Base-by-base conservation (phyloP, 306 rosid genomes). In the Dicorynia guianensis region DNA sequence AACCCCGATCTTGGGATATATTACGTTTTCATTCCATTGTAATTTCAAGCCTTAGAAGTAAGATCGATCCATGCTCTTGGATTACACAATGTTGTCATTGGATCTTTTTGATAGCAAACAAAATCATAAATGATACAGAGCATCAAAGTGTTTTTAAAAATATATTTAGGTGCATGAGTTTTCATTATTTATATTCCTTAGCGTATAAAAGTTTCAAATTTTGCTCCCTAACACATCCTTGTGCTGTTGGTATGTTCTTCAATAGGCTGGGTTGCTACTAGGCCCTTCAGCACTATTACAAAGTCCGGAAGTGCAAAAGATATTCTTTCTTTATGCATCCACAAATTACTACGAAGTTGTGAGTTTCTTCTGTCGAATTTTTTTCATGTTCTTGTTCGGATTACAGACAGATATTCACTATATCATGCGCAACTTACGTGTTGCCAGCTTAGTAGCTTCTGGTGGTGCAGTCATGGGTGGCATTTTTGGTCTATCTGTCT, bases 361-460 rank as follows among this genome's bases (percentile, higher is more conserved):
- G 25, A 90, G 96, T 18, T 92, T 92, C 78, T 88, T 95, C 13
- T 88, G 95, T 52, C 93, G 98, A 6, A 92, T 92, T 30, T 50
- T 88, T 18, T 90, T 95, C 89, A 89, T 89, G 87, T 95, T 95
- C 84, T 69, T 95, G 5, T 84, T 95, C 18, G 98, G 98, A 1
- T 75, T 95, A 30, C 93, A 95, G 73, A 84, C 85, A 63, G 93
- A 92, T 25, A 13, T 80, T n/a, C 66, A 88, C 3, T 88, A 83
- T 65, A 11, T 71, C 0, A 4, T 67, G 49, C 88, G 91, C 6
- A 80, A 88, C 79, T 11, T 85, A 0, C 87, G 88, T 5, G 3
- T 40, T 2, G 87, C 84, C 0, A 68, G 86, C 72, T 4, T 79
- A 10, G 57, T 92, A 25, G 93, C 96, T 0, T 76, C 66, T 35